Evolutionary conservation across 345 rosid species (phyloP).

Genomic region (Citrus sp.): DNA sequence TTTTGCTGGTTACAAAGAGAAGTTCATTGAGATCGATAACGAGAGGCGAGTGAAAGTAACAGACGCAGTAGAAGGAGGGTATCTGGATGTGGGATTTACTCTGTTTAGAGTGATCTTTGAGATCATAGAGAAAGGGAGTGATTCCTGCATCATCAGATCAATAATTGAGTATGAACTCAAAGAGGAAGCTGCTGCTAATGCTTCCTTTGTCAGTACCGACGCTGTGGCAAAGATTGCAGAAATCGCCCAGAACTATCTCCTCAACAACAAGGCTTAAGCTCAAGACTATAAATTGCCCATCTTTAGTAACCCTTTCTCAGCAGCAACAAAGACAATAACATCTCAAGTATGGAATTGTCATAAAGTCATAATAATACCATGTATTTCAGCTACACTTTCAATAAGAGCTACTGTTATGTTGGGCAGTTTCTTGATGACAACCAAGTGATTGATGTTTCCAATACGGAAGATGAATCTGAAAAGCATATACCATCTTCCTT

Average conservation of each 20-base stretch:
- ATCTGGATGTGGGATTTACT: conserved; percentile 14
- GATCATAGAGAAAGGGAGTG: conserved; percentile 10
- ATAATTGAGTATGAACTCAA: conserved; percentile 12
- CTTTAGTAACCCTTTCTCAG: not conserved
- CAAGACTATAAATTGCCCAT: too few species aligned
- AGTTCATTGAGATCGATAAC: conserved; percentile 14
- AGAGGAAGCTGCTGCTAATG: conserved; percentile 18
- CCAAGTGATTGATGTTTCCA: too few species aligned
- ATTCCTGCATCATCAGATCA: conserved; percentile 13
- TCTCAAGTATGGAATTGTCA: not conserved
- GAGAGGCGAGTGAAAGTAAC: conserved; percentile 17
- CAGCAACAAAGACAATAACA: not conserved
- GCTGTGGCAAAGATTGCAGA: not conserved
- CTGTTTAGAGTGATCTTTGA: conserved; percentile 9
- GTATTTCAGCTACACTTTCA: not conserved
- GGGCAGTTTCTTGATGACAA: too few species aligned
- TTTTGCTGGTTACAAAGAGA: conserved; percentile 14
- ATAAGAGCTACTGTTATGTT: not conserved
- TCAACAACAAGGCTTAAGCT: not conserved
- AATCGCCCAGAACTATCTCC: conserved; percentile 10
- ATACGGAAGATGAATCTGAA: too few species aligned
- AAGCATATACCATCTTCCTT: too few species aligned
- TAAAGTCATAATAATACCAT: not conserved
- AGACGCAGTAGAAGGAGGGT: conserved; percentile 20
- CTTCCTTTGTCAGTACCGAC: not conserved